Base-by-base conservation (phyloP, 495 filamentous ascomycete species). In the Letharia columbiana region DNA sequence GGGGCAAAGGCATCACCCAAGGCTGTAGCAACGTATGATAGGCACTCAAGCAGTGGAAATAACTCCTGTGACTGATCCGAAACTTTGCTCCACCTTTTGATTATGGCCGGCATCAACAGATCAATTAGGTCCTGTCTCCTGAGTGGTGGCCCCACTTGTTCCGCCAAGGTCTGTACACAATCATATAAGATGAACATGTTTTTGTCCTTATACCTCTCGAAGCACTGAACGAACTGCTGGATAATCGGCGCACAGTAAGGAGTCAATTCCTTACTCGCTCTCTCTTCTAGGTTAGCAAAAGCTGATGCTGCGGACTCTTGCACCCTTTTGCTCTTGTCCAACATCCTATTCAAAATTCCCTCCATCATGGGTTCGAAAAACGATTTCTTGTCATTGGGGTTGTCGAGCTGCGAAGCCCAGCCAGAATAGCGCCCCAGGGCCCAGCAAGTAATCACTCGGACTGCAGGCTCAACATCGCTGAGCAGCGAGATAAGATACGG, bases 161-260 rank as follows among this genome's bases (percentile, higher is more conserved):
- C 95, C 18, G 94, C 94, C 49, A 99, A 79, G 1, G 95, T 98
- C 77, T 99, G 94, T 59, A 99, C 90, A 77, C 94, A 99, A 78
- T 98, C 95, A 77, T 99, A 99, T 45, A 99, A 86, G 65, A 98
- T 91, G 78, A 93, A 97, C 86, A 96, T 96, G 79, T 99, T 99
- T 61, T 91, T 86, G 74, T 98, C 93, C 80, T 99, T 97, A 84
- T 98, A 99, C 75, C 88, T 90, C 37, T 77, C 81, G 78, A 99
- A 98, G 75, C 95, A 98, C 66, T 83, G 78, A 50, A 96, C 93
- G 71, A 92, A 98, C 74, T 98, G 95, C 52, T 84, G 86, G 60
- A 98, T 85, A 69, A 99, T 99, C 40, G 91, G 90, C 59, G 87
- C 82, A 73, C 90, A 93, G 77, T 95, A 98, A 9, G 89, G 89